These are phyloP conservation scores for Meyerozyma elateridarum DNA, from an alignment of 1,139 yeast species.

Conservation along the genomic window DNA sequence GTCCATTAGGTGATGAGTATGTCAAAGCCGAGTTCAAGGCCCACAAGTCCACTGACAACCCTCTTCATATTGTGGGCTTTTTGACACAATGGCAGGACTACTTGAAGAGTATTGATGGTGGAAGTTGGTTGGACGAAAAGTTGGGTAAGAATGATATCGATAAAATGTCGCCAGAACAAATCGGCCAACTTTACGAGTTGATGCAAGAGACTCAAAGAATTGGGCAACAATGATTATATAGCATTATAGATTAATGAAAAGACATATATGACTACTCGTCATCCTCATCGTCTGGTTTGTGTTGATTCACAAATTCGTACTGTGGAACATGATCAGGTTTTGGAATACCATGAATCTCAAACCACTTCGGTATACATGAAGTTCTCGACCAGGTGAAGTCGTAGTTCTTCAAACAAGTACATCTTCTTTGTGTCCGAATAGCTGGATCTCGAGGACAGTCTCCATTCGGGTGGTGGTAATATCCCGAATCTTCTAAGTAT, in stretches of 20 bases:
- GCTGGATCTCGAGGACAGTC: conserved; percentile 7
- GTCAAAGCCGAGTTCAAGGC: conserved; percentile 86
- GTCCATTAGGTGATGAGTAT: conserved; percentile 82
- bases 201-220: conserved; percentile 49
- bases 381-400: conserved; percentile 7
- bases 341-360: conserved; percentile 14
- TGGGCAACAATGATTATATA: conserved; percentile 49
- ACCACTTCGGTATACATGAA: conserved; percentile 20
- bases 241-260: not conserved
- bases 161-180: conserved; percentile 87
- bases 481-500: conserved; percentile 8
- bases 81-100: conserved; percentile 94
- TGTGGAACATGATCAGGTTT: conserved; percentile 13
- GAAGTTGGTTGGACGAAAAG: conserved; percentile 69
- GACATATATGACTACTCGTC: conserved; percentile 4
- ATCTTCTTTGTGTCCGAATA: conserved; percentile 1
- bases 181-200: conserved; percentile 61
- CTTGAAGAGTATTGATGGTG: conserved; percentile 65
- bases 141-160: conserved; percentile 63
- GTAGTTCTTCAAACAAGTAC: conserved; percentile 6
- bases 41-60: conserved; percentile 81
- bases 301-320: conserved; percentile 13
- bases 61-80: conserved; percentile 89
- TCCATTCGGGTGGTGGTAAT: conserved; percentile 7
- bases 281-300: conserved; percentile 10